phyloP scores from a whole-genome alignment of 371 early-diverging fungal genomes.

The Funneliformis caledonium region DNA sequence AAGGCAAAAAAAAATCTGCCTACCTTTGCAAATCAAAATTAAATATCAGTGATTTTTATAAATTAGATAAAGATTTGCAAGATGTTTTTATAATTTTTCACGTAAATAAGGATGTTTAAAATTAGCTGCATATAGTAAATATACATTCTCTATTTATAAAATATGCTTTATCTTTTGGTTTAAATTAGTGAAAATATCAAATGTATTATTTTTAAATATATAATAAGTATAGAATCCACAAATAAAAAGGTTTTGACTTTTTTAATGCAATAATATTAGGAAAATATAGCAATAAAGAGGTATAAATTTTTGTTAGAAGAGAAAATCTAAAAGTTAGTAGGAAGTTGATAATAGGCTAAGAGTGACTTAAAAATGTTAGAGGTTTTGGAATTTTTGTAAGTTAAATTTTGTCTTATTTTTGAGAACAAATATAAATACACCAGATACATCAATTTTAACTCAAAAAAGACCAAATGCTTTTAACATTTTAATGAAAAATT shows the following conservation, averaged over 20 bases:
- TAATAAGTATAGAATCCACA: neutral
- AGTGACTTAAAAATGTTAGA: neutral
- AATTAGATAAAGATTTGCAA: too few relatives aligned
- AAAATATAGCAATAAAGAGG: neutral
- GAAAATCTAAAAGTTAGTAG: neutral
- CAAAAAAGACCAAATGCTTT: conserved; percentile 5
- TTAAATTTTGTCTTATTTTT: neutral
- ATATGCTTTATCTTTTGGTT: conserved; percentile 13
- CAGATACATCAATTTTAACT: neutral
- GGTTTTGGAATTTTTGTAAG: conserved; percentile 9
- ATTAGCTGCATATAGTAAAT: too few relatives aligned
- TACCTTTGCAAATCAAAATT: too few relatives aligned
- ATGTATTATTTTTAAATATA: conserved; percentile 2
- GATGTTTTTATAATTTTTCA: too few relatives aligned
- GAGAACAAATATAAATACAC: neutral
- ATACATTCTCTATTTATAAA: too few relatives aligned
- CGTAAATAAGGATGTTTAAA: too few relatives aligned
- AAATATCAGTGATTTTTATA: too few relatives aligned
- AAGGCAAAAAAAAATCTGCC: too few relatives aligned
- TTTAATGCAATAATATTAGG: neutral
- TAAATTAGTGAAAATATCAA: neutral
- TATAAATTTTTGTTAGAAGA: neutral
- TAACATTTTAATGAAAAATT: conserved; percentile 6
- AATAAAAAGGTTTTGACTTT: conserved; percentile 1
- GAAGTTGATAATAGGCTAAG: conserved; percentile 5